Evolutionary conservation across 306 rosid species (phyloP).

Genomic region (Quercus engelmannii): DNA sequence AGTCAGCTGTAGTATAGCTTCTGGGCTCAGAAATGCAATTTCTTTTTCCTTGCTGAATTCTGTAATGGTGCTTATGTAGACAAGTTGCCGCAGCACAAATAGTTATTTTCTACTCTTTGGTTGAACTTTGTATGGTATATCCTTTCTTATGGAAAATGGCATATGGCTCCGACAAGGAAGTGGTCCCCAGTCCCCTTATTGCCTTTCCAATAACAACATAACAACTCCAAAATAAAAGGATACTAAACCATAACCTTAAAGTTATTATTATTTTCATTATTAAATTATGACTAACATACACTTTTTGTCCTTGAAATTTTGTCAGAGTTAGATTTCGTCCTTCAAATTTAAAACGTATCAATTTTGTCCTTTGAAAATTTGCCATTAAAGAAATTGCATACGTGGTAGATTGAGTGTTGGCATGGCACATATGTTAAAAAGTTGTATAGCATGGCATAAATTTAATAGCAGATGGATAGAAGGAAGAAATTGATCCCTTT

Average conservation of each 20-base stretch:
- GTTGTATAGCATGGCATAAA: no score
- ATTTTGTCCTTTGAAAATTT: no score
- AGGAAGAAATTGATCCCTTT: no score
- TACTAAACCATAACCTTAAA: neutral
- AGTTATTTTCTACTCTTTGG: neutral
- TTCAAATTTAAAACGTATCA: no score
- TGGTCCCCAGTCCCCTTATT: neutral
- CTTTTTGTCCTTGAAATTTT: no score
- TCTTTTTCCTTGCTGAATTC: neutral
- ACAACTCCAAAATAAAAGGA: neutral
- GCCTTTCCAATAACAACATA: no score
- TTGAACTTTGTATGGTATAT: neutral
- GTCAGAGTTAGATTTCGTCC: no score
- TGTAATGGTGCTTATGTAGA: neutral
- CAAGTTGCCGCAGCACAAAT: neutral
- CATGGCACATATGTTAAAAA: no score
- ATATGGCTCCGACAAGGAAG: neutral
- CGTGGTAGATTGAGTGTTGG: no score
- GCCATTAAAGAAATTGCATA: no score
- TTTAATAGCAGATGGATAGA: no score
- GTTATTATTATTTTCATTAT: neutral
- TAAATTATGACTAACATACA: neutral
- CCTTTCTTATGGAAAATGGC: neutral
- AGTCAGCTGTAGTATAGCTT: neutral
- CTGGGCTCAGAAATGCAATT: neutral